Evolutionary conservation across 1,139 yeast genomes (phyloP), one percentile per base, ranked within the genome.

Genomic region (Blastobotrys persicus): DNA sequence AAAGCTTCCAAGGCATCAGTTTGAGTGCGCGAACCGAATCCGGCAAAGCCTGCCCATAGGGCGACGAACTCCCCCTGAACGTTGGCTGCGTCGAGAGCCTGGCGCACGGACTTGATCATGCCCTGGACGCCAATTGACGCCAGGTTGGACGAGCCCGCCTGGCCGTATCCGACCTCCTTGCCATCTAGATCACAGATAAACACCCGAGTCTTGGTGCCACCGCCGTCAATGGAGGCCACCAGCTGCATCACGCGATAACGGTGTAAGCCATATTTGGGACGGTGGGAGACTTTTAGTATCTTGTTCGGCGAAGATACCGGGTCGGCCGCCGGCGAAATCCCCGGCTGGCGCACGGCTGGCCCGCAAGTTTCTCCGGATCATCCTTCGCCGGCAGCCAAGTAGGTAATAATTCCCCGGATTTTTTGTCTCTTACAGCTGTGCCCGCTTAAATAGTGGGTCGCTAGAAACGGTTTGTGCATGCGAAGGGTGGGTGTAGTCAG

Each of bases 1-100:
- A 51, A 33, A 13, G 33, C 46, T 5, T 16, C 23, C 16, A 17
- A 11, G 7, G 42, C 31, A 2, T 13, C 26, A 2, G 19, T 20
- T 32, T 43, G 35, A n/a, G 39, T 14, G 14, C 28, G 31, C 16
- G 50, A 40, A 2, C 47, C 47, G 5, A 51, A 38, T 12, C 54
- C 54, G 6, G 54, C 54, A 20, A 51, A 42, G 12, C 54, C 54
- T 11, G 43, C 45, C 50, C 51, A 48, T 4, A 48, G 44, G 11
- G 42, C 48, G 1, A 3, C 39, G 11, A 51, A 13, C 14, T 20
- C 14, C 18, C 13, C 16, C 16, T 13, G 18, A 19, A 26, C n/a
- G 17, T 31, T 32, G 7, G 47, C 45, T 2, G 18, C 16, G 9
- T 9, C n/a, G 16, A 44, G 31, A 4, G 49, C 50, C 9, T 26